These are phyloP conservation scores for Symbiodinium natans DNA, from an alignment of 73 alveolate genomes.

Conservation along the genomic window DNA sequence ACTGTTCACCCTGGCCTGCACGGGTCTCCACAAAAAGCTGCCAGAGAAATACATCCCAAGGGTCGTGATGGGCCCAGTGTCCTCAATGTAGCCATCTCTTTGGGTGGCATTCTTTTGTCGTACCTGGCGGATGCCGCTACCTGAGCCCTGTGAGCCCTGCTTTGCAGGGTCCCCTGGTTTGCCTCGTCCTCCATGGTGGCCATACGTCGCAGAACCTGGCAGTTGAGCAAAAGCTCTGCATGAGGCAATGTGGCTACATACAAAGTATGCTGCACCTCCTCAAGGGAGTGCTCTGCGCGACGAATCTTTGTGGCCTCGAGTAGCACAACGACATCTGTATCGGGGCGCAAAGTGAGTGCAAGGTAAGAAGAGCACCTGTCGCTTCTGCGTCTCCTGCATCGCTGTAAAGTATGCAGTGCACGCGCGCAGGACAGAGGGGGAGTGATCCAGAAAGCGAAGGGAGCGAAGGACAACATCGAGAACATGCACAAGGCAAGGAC, in stretches of 20 bases:
- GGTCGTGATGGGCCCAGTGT: neutral
- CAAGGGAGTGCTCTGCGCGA: conserved; percentile 65
- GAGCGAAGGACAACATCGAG: no score
- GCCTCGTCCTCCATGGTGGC: conserved; percentile 57
- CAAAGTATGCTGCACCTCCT: conserved; percentile 6
- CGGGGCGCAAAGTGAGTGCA: neutral
- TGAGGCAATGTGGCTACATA: neutral
- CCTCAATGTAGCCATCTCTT: conserved; percentile 76
- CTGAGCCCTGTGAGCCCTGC: neutral
- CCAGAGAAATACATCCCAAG: neutral
- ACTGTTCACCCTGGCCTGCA: conserved; percentile 32
- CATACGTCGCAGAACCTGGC: conserved; percentile 54
- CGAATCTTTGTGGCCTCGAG: conserved; percentile 65
- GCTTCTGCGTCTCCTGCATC: conserved; percentile 53
- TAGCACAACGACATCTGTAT: conserved; percentile 1
- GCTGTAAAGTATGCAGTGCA: no score
- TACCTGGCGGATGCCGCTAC: neutral
- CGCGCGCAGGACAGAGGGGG: no score
- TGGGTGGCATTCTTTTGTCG: conserved; percentile 55
- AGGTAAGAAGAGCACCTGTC: conserved; percentile 8
- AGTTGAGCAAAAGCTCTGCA: neutral
- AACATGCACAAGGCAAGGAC: no score
- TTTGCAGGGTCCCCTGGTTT: neutral
- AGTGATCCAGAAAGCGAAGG: no score
- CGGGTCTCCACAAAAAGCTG: neutral